Evolutionary conservation across 225 moss, liverwort and hornwort genomes (phyloP).

Genomic region (Physcomitrium patens): DNA sequence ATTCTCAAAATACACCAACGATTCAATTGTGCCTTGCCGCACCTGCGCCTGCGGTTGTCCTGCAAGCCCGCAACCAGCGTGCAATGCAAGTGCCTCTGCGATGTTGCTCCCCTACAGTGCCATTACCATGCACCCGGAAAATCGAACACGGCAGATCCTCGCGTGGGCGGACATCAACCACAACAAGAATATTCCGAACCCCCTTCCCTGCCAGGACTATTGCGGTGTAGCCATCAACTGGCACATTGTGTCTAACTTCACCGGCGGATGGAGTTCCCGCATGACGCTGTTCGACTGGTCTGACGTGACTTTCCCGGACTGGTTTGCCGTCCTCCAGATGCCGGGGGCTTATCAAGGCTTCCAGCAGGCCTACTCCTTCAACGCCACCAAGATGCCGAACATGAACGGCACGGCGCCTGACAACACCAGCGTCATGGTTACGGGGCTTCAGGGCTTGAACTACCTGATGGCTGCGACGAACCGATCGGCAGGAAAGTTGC

Average conservation of each 20-base stretch:
- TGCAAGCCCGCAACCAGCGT: constrained; percentile 22
- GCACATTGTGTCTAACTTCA: constrained; percentile 73
- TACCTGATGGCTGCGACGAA: constrained; percentile 38
- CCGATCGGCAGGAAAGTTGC: constrained; percentile 35
- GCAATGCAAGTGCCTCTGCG: constrained; percentile 41
- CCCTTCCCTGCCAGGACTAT: constrained; percentile 68
- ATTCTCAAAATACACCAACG: constrained; percentile 69
- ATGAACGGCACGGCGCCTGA: constrained; percentile 33
- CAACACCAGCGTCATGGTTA: constrained; percentile 34
- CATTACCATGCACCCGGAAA: constrained; percentile 56
- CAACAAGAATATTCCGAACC: constrained; percentile 38
- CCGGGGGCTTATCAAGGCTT: constrained; percentile 46
- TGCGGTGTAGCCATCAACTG: constrained; percentile 76
- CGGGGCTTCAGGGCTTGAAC: constrained; percentile 34
- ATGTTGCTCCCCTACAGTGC: constrained; percentile 61
- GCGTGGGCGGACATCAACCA: constrained; percentile 48
- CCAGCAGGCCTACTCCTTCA: constrained; percentile 63
- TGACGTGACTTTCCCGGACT: constrained; percentile 31
- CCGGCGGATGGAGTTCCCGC: constrained; percentile 63
- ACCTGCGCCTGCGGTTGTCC: constrained; percentile 70
- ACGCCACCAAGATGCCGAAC: constrained; percentile 42
- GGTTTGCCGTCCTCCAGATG: constrained; percentile 58
- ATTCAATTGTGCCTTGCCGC: constrained; percentile 65
- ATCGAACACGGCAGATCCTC: constrained; percentile 46
- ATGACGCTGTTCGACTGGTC: constrained; percentile 77